Conservation (phyloP, 2,329 filamentous ascomycete genomes). For the Xylariaceae sp. region DNA sequence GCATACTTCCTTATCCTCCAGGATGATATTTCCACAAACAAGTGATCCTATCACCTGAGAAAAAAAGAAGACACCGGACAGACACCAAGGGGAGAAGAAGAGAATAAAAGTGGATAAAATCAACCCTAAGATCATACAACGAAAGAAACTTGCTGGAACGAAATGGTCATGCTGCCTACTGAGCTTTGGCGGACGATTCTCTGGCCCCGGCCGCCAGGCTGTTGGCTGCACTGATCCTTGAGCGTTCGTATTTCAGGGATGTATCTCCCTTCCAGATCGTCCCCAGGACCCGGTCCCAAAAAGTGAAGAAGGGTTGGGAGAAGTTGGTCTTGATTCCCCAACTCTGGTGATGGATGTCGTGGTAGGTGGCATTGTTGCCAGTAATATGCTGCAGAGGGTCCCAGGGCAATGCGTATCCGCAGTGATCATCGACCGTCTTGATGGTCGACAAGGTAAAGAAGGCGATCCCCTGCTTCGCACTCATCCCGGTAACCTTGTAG, state of each 20-base stretch:
- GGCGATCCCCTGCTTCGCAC: conserved; percentile 75
- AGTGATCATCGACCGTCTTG: conserved; percentile 98
- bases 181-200: conserved; percentile 26
- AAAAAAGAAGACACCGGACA: too few relatives aligned
- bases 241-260: conserved; percentile 37
- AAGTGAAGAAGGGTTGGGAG: conserved; percentile 87
- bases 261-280: conserved; percentile 75
- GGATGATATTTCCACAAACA: too few relatives aligned
- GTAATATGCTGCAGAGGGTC: conserved; percentile 89
- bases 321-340: conserved; percentile 99
- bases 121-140: conserved; percentile 25
- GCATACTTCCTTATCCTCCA: conserved; percentile 15
- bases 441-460: conserved; percentile 87
- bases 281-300: conserved; percentile 80
- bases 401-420: conserved; percentile 91
- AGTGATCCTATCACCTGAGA: conserved; percentile 10
- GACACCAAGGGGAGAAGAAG: not conserved
- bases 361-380: conserved; percentile 92
- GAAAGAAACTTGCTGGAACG: conserved; percentile 3
- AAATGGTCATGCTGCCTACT: conserved; percentile 13
- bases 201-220: conserved; percentile 43
- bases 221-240: conserved; percentile 37
- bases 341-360: conserved; percentile 97
- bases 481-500: conserved; percentile 78
- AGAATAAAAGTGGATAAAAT: conserved; percentile 10